Evolutionary conservation across 805 yeast species (phyloP), one percentile per base, ranked within the genome.

Genomic region (Spathaspora gorwiae): DNA sequence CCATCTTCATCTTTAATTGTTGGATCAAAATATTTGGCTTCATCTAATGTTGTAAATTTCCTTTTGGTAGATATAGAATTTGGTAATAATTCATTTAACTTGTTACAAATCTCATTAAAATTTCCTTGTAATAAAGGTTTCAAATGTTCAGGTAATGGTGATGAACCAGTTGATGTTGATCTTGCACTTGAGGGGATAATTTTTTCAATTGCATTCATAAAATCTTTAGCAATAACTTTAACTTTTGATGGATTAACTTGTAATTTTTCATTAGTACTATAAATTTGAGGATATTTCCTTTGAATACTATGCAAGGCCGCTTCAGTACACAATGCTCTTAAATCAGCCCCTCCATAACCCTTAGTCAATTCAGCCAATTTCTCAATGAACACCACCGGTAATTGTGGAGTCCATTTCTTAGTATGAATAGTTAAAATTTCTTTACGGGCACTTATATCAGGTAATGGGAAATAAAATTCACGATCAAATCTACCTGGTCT

Each of bases 301-400:
- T 92, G 97, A 35, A 94, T 92, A 56, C 96, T 84, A 56, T 85
- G 83, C 50, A 94, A 72, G 0, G 98, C 98, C 29, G 97, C 90
- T 61, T 94, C 99, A 0, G 98, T 92, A 62, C 98, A 90, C 29
- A 94, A 69, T 0, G 98, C 96, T 45, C 97, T 72, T 50, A 94
- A 70, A 63, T 94, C 99, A 2, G 99, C 98, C 70, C 99, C 99
- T 39, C 99, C 99, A 59, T 87, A 94, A 0, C 99, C 99, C 61
- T 90, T 92, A 0, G 99, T 92, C 46, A 88, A 66, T 15, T 73
- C 73, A 0, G 97, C 92, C 32, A 94, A 72, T 44, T 81, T 80
- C 6, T 74, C 72, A 8, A 88, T 55, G 52, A 94, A 86, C 6
- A 60, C 65, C 0, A 68, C 68, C 6, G 79, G 61, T 46, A 87